Conservation (phyloP, 2,329 filamentous ascomycete species). For the Colletotrichum tropicale region DNA sequence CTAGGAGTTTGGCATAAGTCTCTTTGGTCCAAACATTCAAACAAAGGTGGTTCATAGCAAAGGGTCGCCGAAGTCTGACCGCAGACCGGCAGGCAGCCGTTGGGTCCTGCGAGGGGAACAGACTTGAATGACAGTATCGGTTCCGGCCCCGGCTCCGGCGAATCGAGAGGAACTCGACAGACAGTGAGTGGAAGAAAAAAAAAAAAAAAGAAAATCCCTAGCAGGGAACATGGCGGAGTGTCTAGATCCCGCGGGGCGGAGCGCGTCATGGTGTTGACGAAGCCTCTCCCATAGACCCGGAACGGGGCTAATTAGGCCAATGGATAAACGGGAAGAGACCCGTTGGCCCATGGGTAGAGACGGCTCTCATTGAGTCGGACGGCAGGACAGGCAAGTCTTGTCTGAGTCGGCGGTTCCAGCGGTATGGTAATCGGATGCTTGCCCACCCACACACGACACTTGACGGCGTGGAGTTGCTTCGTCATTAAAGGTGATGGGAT, state of each 20-base stretch:
- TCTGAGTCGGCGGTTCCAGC: background rate
- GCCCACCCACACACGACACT: slow-evolving; percentile 10
- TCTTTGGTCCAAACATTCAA: background rate
- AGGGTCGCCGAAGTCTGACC: background rate
- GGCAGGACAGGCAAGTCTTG: background rate
- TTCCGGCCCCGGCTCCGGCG: slow-evolving; percentile 1
- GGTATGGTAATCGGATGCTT: background rate
- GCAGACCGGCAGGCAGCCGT: background rate
- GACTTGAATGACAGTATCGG: background rate
- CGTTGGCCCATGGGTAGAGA: background rate
- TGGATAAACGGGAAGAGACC: background rate
- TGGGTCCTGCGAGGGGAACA: background rate
- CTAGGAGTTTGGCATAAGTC: background rate
- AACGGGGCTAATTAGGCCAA: background rate
- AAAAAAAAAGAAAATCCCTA: background rate
- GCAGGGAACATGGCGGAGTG: background rate
- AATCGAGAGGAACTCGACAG: background rate
- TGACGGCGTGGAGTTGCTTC: background rate
- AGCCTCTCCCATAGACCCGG: background rate
- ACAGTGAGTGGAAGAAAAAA: background rate
- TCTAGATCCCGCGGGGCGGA: background rate
- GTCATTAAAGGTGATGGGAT: background rate
- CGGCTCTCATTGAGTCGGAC: background rate
- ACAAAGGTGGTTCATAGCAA: background rate
- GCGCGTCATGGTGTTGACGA: background rate